A percentile compares a stretch with the other conserved stretches of the same genome.
These are phyloP conservation scores for Sextonia rubra DNA, from an alignment of 164 flowering plant species.

Conservation along the genomic window DNA sequence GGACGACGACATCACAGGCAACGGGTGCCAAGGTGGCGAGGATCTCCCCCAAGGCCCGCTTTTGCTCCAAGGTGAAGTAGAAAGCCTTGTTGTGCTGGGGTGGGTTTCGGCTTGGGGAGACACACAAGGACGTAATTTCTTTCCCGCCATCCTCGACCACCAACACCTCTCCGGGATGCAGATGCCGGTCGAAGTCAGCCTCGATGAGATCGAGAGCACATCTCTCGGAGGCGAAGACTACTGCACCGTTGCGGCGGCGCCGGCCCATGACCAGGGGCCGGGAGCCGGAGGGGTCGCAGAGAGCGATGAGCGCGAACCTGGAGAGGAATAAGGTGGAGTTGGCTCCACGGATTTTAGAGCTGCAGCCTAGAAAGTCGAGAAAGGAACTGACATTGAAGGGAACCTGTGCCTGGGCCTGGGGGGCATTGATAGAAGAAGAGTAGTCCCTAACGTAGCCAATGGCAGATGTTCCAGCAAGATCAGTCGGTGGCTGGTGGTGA, in stretches of 20 bases:
- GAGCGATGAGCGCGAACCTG: conserved; percentile 78
- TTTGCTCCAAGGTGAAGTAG: conserved; percentile 61
- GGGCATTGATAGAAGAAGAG: conserved; percentile 73
- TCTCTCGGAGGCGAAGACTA: conserved; percentile 89
- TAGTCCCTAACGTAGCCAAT: conserved; percentile 94
- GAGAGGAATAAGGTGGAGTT: conserved; percentile 85
- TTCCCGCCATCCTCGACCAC: conserved; percentile 51
- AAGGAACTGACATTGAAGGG: conserved; percentile 74
- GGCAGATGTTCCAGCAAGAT: conserved; percentile 50
- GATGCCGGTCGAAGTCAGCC: conserved; percentile 81
- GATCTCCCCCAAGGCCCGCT: conserved; percentile 57
- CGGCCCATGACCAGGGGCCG: conserved; percentile 92
- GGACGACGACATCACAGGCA: conserved; percentile 91
- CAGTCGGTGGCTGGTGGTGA: conserved; percentile 55
- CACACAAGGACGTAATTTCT: conserved; percentile 52
- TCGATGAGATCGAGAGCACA: conserved; percentile 90
- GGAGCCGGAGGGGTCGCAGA: conserved; percentile 81
- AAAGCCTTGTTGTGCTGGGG: conserved; percentile 49
- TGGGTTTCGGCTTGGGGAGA: conserved; percentile 39
- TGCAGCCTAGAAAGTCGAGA: conserved; percentile 62
- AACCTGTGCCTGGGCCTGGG: conserved; percentile 83
- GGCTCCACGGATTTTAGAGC: conserved; percentile 86
- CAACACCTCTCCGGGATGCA: conserved; percentile 78
- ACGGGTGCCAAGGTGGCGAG: conserved; percentile 77
- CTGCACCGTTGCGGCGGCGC: conserved; percentile 68